These are phyloP conservation scores for Aspergillus pseudoterreus DNA, from an alignment of 2,329 filamentous ascomycete species.

Conservation along the genomic window DNA sequence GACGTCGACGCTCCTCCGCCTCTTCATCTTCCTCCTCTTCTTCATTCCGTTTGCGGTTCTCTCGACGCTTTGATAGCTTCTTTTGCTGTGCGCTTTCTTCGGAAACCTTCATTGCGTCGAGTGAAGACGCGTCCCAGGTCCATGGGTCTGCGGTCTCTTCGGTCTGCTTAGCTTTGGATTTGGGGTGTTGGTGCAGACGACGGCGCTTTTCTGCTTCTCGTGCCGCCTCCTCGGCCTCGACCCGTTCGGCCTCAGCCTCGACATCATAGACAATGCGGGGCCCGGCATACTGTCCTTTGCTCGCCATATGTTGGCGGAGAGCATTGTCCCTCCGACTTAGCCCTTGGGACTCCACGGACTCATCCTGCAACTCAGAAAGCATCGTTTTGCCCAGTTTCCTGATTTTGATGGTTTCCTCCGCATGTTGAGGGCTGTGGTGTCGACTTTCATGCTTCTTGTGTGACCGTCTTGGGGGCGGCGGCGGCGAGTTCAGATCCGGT, in stretches of 20 bases:
- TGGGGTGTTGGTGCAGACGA: background rate
- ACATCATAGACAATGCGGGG: constrained; percentile 2
- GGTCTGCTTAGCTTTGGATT: constrained; percentile 2
- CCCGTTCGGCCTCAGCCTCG: constrained; percentile 1
- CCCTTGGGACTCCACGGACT: background rate
- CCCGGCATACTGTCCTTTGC: constrained; percentile 1
- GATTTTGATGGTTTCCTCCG: constrained; percentile 16
- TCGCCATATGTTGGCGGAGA: constrained; percentile 5
- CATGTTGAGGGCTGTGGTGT: background rate
- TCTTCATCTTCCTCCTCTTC: constrained; percentile 36
- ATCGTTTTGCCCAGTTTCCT: constrained; percentile 17
- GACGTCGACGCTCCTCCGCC: constrained; percentile 33
- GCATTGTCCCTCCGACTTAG: constrained; percentile 3
- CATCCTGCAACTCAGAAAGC: constrained; percentile 14
- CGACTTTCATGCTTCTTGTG: background rate
- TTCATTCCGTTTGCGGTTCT: constrained; percentile 19
- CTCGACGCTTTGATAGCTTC: constrained; percentile 21
- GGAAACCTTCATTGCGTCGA: constrained; percentile 19
- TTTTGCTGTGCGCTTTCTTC: constrained; percentile 9
- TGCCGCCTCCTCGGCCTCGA: background rate
- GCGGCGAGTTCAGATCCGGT: constrained; percentile 10
- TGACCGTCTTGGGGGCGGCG: background rate
- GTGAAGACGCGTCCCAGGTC: constrained; percentile 29
- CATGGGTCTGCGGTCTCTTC: constrained; percentile 18
- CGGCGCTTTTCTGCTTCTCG: background rate